Base-by-base conservation (phyloP, 805 yeast species). In the Barnettozyma salicaria region DNA sequence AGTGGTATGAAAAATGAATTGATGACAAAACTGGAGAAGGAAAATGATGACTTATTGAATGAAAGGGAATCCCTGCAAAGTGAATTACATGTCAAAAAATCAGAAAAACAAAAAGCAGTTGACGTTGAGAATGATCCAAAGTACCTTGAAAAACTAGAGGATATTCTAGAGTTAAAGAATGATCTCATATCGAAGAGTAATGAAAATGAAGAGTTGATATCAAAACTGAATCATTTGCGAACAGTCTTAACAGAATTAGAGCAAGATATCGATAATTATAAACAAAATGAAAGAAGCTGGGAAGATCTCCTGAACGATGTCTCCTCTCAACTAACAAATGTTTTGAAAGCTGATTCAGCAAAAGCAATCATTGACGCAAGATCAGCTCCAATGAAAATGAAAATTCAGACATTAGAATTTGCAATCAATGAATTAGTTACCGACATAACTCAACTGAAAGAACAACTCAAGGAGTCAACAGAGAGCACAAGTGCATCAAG, bases 91-190 rank as follows among this genome's bases (percentile, higher is more conserved):
- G 35, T 31, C 6, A 46, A 53, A 13, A 14, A 25, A 3, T 16
- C 9, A 7, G 30, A 22, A 12, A 21, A 25, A 2, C 12, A 12
- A 29, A 20, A n/a, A 25, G 34, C 37, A 4, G 16, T 16, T 12
- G 36, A 30, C 12, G n/a, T 23, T 6, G 38, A 30, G 13, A 25
- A 28, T 5, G 40, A 35, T 25, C 21, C 34, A 7, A 47, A 42
- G 19, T 45, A 42, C 14, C 44, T 37, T 19, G 47, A 45, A 6
- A 49, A 49, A 29, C 31, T 43, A 10, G 45, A 52, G 19, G 56
- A 60, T 36, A 28, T 55, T 6, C 22, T 48, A 5, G 53, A 49
- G 2, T 34, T 60, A 32, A 52, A 57, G 26, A 43, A 50, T 16
- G 55, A 57, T 34, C 42, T 63, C 19, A 35, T 45, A 1, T 19